Base-by-base conservation (phyloP, 2,329 filamentous ascomycete species). In the Phialemoniopsis sp. region DNA sequence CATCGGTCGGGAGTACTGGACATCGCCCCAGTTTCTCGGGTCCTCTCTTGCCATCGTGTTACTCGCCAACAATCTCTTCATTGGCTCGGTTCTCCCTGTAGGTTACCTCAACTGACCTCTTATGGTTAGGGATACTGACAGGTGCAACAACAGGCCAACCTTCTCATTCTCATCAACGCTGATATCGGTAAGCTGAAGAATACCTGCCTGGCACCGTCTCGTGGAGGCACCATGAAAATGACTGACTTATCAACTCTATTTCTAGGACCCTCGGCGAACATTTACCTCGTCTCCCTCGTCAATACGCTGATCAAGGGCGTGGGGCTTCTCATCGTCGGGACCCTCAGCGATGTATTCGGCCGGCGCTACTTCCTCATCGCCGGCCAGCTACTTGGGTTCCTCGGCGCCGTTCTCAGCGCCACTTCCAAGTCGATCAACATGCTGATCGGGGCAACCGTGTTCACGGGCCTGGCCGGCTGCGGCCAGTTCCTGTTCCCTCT, bases 221-320 rank as follows among this genome's bases (percentile, higher is more conserved):
- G n/a, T n/a, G n/a, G n/a, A n/a, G n/a, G n/a, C n/a, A n/a, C n/a
- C n/a, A n/a, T n/a, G n/a, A n/a, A n/a, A n/a, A n/a, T n/a, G n/a
- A n/a, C n/a, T n/a, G n/a, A n/a, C n/a, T n/a, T n/a, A n/a, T n/a
- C n/a, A n/a, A n/a, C n/a, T n/a, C n/a, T n/a, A n/a, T 34, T 12
- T 34, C 17, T n/a, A 34, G 32, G 32, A 16, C 19, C 15, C 13
- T 12, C 26, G 32, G 18, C 32, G 32, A 26, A 40, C n/a, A 15
- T 40, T 29, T 29, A 26, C 31, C 32, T 40, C 19, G 28, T 26
- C 32, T 1, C 19, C n/a, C 3, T 40, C 14, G 3, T 29, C 28
- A 19, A 35, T 4, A 40, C 38, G 4, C 38, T 40, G 16, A 40
- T 40, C 38, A 40, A 40, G 31, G 38, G 38, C 13, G 38, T 40